Conservation (phyloP, 2,329 filamentous ascomycete species). For the Botrytis squamosa region DNA sequence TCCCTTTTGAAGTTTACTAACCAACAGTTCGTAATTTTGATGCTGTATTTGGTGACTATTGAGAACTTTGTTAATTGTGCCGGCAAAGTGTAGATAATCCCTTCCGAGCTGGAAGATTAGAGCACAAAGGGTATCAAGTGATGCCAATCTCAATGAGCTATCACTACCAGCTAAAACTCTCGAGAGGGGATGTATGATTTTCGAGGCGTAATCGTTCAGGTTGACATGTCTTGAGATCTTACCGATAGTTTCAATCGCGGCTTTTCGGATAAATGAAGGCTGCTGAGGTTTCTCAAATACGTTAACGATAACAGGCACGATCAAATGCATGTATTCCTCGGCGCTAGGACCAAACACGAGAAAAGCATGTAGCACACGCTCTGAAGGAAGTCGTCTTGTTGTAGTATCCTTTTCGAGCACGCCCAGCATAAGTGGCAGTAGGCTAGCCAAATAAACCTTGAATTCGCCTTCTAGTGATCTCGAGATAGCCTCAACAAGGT, state of each 20-base stretch:
- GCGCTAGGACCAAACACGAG: constrained; percentile 92
- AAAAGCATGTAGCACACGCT: constrained; percentile 91
- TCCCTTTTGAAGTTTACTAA: constrained; percentile 90
- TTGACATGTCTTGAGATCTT: constrained; percentile 96
- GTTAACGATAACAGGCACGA: constrained; percentile 90
- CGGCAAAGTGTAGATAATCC: constrained; percentile 92
- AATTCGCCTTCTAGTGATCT: constrained; percentile 95
- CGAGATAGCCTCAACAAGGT: constrained; percentile 89
- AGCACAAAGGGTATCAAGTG: constrained; percentile 90
- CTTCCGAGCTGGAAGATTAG: constrained; percentile 94
- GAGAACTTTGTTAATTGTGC: constrained; percentile 86
- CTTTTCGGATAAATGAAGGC: constrained; percentile 74
- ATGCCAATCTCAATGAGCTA: constrained; percentile 70
- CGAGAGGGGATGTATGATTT: constrained; percentile 91
- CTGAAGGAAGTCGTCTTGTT: constrained; percentile 74
- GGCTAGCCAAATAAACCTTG: constrained; percentile 86
- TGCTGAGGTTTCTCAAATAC: constrained; percentile 90
- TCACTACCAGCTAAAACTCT: constrained; percentile 76
- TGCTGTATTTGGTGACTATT: constrained; percentile 79
- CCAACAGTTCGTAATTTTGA: constrained; percentile 86
- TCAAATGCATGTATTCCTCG: constrained; percentile 99
- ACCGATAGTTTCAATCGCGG: constrained; percentile 90
- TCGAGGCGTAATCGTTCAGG: constrained; percentile 91
- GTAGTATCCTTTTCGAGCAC: constrained; percentile 85
- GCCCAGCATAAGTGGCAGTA: constrained; percentile 91